phyloP scores from a whole-genome alignment of 2,329 filamentous ascomycete species.

The Ploettnerulaceae sp. region DNA sequence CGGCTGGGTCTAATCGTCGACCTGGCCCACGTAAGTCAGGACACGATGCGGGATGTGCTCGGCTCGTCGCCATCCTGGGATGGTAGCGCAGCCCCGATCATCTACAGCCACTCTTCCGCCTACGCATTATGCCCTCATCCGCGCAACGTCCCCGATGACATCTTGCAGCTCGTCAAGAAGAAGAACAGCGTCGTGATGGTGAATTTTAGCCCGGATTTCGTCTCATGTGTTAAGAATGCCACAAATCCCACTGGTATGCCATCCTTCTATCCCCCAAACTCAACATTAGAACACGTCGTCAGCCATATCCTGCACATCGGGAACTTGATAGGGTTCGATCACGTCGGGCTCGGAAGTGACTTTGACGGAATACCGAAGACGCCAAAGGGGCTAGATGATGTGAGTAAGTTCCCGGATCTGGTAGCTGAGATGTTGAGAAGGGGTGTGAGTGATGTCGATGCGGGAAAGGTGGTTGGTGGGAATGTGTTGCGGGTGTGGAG shows the following conservation, averaged over 20 bases:
- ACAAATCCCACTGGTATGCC: constrained; percentile 61
- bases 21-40: constrained; percentile 69
- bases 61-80: constrained; percentile 56
- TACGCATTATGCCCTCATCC: constrained; percentile 80
- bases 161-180: constrained; percentile 70
- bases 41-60: constrained; percentile 83
- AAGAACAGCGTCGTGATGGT: constrained; percentile 81
- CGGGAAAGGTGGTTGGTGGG: constrained; percentile 68
- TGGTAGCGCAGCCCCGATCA: constrained; percentile 74
- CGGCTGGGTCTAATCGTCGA: constrained; percentile 92
- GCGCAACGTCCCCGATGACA: constrained; percentile 82
- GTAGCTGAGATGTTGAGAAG: constrained; percentile 68
- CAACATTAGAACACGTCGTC: constrained; percentile 72
- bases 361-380: constrained; percentile 71
- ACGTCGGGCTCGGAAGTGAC: constrained; percentile 85
- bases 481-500: constrained; percentile 83
- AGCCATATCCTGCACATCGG: constrained; percentile 81
- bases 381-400: constrained; percentile 75
- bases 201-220: constrained; percentile 79
- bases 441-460: constrained; percentile 71
- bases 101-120: constrained; percentile 85
- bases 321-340: constrained; percentile 74
- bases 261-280: constrained; percentile 59
- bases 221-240: constrained; percentile 59
- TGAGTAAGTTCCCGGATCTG: constrained; percentile 75